Base-by-base conservation (phyloP, 2,329 filamentous ascomycete species). In the Clonostachys solani region DNA sequence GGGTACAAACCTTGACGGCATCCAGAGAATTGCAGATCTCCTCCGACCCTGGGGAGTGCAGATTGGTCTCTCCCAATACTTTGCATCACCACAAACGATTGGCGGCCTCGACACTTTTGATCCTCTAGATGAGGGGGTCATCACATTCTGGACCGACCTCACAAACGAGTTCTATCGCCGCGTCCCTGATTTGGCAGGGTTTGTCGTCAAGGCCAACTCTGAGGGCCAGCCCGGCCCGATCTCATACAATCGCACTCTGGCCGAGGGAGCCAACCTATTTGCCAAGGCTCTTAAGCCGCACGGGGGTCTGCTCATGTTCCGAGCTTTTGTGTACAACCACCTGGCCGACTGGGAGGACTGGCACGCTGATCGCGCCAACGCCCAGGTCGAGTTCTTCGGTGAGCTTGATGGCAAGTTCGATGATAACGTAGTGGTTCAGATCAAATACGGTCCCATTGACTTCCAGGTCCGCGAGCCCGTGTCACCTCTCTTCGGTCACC, bases 381-480 rank as follows among this genome's bases (percentile, higher is more conserved):
- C 83, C 0, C 83, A 83, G 0, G 81, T 87, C 0, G 71, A 88
- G 1, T 86, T 79, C 62, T 88, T 89, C 60, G 68, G 78, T 15
- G 70, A 72, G 1, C 72, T 88, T 0, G 85, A 89, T 55, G 77
- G 73, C 6, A 61, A 82, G 49, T 89, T 89, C 48, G 80, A 84
- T 18, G 80, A 84, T 42, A 89, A 89, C 42, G 84, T 88, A 0
- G 73, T 89, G 0, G 73, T 89, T 3, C 85, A 89, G 58, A 83
- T 89, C 63, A 89, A 89, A 62, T 87, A 84, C 51, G 85, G 86
- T 0, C 84, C 85, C 0, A 88, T 89, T 42, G 85, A 89, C 56
- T 79, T 89, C 48, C 63, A 64, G 42, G 74, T 71, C 42, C 72
- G 73, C 42, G 78, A 79, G 29, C 69, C 80, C 33, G 84, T 74